Evolutionary conservation across 805 yeast species (phyloP), one percentile per base, ranked within the genome.

Genomic region (Yamadazyma sp.): DNA sequence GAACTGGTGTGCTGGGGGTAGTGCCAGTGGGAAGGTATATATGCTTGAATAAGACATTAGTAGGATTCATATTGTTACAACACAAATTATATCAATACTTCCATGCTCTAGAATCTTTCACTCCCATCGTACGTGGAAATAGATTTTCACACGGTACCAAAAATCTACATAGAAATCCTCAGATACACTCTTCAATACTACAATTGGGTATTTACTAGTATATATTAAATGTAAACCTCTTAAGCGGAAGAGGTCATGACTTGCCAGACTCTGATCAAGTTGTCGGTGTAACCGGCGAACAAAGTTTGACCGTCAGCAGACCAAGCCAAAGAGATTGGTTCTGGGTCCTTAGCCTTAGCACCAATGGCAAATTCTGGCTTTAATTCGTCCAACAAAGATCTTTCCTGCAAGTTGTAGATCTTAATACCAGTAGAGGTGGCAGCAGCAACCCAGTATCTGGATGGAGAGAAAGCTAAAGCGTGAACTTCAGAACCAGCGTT

Each of bases 401-500:
- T 84, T 76, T 85, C 90, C 78, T 89, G 93, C 72, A 93, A 83
- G 84, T 90, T 87, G 87, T 82, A 93, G 81, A 93, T 83, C 86
- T 90, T 91, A 80, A 93, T 88, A 66, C 96, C 93, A 56, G 96
- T 76, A 54, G 96, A 77, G 61, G 99, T 93, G 67, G 99, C 98
- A 76, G 98, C 99, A 70, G 95, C 91, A 73, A 93, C 85, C 99
- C 99, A 93, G 95, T 87, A 93, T 84, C 99, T 90, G 95, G 87
- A 87, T 77, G 99, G 99, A 71, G 98, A 91, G 95, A 93, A 93
- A 61, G 97, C 95, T 69, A 93, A 81, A 70, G 97, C 95, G 74
- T 87, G 87, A 60, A 93, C 89, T 80, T 91, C 98, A 67, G 91
- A 93, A 71, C 93, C 88, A 60, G 96, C 91, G 62, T 79, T 76